Conservation (phyloP, 2,329 filamentous ascomycete genomes). For the Fusarium ramigenum region DNA sequence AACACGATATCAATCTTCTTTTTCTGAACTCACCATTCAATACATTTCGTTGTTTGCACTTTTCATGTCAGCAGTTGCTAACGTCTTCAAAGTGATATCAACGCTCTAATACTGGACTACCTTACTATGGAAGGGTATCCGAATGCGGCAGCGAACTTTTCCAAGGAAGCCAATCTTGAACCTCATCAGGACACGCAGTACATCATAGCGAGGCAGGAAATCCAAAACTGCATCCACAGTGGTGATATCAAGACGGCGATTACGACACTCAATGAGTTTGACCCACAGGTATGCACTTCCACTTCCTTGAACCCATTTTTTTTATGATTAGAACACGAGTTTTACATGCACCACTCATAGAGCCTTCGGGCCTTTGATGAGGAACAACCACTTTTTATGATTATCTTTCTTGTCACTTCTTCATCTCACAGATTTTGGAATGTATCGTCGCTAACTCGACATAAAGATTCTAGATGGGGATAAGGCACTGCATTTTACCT, state of each 20-base stretch:
- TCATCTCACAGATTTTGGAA: not conserved
- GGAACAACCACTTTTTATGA: slow-evolving; percentile 72
- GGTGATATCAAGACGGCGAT: slow-evolving; percentile 90
- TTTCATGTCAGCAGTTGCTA: slow-evolving; percentile 36
- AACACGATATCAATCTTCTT: slow-evolving; percentile 75
- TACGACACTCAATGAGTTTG: slow-evolving; percentile 85
- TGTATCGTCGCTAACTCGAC: slow-evolving; percentile 16
- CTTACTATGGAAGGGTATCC: slow-evolving; percentile 96
- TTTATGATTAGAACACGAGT: slow-evolving; percentile 88
- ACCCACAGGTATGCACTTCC: slow-evolving; percentile 80
- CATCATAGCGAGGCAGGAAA: slow-evolving; percentile 82
- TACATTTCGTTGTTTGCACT: not conserved
- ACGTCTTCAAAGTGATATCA: slow-evolving; percentile 79
- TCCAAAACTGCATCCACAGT: slow-evolving; percentile 83
- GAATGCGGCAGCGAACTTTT: slow-evolving; percentile 91
- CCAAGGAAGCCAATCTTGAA: slow-evolving; percentile 87
- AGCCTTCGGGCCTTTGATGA: slow-evolving; percentile 89
- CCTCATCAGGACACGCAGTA: slow-evolving; percentile 76
- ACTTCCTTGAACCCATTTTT: slow-evolving; percentile 48
- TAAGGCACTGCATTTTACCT: slow-evolving; percentile 84
- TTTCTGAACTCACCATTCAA: slow-evolving; percentile 58
- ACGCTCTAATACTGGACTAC: slow-evolving; percentile 95
- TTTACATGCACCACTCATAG: slow-evolving; percentile 99
- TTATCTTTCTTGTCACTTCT: slow-evolving; percentile 16
- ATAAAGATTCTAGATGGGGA: slow-evolving; percentile 85